Percentiles rank a stretch among this genome's conserved stretches.
phyloP scores from a whole-genome alignment of 305 asterid species.

The Solanum hybrid region DNA sequence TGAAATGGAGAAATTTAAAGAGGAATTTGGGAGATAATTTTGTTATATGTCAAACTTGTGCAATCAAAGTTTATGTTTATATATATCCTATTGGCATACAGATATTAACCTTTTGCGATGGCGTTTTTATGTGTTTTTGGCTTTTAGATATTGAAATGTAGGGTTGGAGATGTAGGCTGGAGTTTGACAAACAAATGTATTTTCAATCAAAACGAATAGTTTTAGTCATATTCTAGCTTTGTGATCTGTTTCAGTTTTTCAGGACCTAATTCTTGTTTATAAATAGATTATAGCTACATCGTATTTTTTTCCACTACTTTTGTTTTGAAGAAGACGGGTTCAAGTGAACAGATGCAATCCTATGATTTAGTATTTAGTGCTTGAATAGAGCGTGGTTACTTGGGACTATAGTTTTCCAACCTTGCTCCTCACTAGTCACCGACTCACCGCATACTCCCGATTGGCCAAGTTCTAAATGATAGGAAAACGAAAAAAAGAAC shows the following conservation, averaged over 20 bases:
- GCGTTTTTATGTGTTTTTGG: not conserved
- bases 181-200: not conserved
- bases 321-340: not conserved
- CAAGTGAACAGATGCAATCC: not conserved
- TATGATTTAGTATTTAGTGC: not conserved
- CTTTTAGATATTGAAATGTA: not conserved
- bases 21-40: not conserved
- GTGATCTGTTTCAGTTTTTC: not conserved
- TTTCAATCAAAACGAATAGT: not conserved
- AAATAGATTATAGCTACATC: not conserved
- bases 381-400: not conserved
- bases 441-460: not conserved
- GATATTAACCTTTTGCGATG: not conserved
- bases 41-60: not conserved
- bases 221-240: not conserved
- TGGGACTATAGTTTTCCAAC: not conserved
- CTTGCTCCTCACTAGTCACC: not conserved
- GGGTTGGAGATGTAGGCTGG: not conserved
- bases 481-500: not conserved
- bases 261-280: not conserved
- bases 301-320: not conserved
- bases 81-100: not conserved
- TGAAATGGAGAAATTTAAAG: not conserved
- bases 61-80: not conserved
- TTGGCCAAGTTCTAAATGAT: not conserved